Percentiles rank a stretch among this genome's conserved stretches.
These are phyloP conservation scores for Blastocystis sp. DNA, from an alignment of 352 stramenopile species.

Conservation along the genomic window DNA sequence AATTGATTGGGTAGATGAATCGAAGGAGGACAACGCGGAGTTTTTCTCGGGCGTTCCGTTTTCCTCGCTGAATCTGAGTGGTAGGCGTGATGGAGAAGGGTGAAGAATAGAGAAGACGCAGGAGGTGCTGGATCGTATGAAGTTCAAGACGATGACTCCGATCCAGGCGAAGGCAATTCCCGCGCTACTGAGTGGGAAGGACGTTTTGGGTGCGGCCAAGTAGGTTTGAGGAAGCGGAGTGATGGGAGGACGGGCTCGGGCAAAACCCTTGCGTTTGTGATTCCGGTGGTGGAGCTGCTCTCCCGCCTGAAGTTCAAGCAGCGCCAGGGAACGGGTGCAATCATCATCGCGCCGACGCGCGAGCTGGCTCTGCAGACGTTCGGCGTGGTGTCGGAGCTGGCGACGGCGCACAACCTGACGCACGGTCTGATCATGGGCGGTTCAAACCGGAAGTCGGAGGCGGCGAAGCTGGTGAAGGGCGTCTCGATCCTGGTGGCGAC, in stretches of 20 bases:
- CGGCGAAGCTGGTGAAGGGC: constrained; percentile 81
- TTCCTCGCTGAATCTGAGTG: neutral
- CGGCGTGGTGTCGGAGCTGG: constrained; percentile 86
- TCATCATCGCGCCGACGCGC: constrained; percentile 91
- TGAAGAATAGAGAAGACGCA: neutral
- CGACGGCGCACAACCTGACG: constrained; percentile 83
- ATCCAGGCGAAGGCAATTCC: constrained; percentile 92
- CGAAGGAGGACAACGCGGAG: neutral
- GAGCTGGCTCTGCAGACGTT: constrained; percentile 97
- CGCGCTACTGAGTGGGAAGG: constrained; percentile 81
- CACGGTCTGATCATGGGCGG: constrained; percentile 93
- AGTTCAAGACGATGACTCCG: constrained; percentile 87
- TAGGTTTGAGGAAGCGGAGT: neutral
- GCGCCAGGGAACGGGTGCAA: constrained; percentile 86
- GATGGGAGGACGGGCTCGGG: constrained; percentile 76
- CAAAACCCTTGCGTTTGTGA: constrained; percentile 95
- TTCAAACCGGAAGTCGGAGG: constrained; percentile 86
- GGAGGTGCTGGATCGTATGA: constrained; percentile 62
- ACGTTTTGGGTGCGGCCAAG: constrained; percentile 90
- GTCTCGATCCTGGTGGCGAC: constrained; percentile 94
- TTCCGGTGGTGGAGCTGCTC: constrained; percentile 90
- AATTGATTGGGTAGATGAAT: neutral
- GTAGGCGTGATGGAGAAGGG: neutral
- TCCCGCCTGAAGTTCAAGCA: constrained; percentile 85
- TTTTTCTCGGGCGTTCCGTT: neutral